Base-by-base conservation (phyloP, 257 asterid species). In the Plectranthus barbatus region DNA sequence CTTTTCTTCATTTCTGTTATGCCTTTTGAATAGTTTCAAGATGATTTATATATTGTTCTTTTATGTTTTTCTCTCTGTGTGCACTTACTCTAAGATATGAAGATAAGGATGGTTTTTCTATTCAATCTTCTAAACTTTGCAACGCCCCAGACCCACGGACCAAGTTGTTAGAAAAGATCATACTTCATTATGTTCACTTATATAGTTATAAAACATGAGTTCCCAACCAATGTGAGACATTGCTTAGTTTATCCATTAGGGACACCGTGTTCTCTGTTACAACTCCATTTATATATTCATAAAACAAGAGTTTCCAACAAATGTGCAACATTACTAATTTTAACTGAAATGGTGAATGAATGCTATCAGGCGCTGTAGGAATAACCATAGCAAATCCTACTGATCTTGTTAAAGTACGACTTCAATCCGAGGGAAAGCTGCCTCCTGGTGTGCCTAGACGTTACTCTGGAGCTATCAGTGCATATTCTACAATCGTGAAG, bases 401-500 rank as follows among this genome's bases (percentile, higher is more conserved):
- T 5, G 99, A 93, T 80, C 97, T 93, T 42, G 99, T 93, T 21
- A 93, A 93, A 79, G 99, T 93, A 54, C 75, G 99, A 56, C 96
- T 93, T 73, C 99, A 93, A 77, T 85, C 97, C 49, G 99, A 93
- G 77, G 99, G 99, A 21, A 93, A 87, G 70, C 76, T 90, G 66
- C 82, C 97, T 34, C 88, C 95, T 34, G 97, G 96, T 60, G 96
- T 86, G 56, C 95, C 97, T 2, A 87, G 91, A 79, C 96, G 96
- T 70, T 93, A 93, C 69, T 75, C 97, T 49, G 99, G 99, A 60
- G 95, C 99, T 23, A 52, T 93, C 51, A 87, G 88, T 83, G 99
- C 99, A 24, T 93, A 93, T 72, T 85, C 96, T 42, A 93, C 91
- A 5, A 93, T 93, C 18, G 78, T 76, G 66, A 85, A 79, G 75